phyloP scores from a whole-genome alignment of 2,329 filamentous ascomycete genomes.

The Teratosphaeria gauchensis region DNA sequence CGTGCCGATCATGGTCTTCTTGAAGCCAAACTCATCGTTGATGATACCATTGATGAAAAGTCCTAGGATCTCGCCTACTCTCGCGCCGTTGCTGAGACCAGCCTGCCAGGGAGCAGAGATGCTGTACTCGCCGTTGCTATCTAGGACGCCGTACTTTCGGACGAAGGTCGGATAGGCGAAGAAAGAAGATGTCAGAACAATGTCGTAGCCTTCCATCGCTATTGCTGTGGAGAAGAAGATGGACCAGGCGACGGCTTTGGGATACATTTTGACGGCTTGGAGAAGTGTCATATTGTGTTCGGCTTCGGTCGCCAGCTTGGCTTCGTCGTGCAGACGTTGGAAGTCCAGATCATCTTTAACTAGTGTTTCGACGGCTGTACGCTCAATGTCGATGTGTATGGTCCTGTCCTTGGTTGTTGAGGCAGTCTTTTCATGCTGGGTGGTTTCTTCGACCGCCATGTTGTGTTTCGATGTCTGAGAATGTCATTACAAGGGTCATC shows the following conservation, averaged over 20 bases:
- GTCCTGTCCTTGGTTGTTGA: too few species aligned
- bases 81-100: conserved; percentile 22
- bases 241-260: neutral
- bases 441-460: too few species aligned
- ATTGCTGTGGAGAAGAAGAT: conserved; percentile 24
- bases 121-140: conserved; percentile 40
- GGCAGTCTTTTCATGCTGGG: too few species aligned
- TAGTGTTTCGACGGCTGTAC: too few species aligned
- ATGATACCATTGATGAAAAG: conserved; percentile 56
- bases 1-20: conserved; percentile 49
- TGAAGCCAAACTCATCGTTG: conserved; percentile 40
- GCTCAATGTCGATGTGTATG: too few species aligned
- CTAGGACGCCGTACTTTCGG: conserved; percentile 30
- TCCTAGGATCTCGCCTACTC: conserved; percentile 56
- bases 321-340: neutral
- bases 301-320: neutral
- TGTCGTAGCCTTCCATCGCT: conserved; percentile 35
- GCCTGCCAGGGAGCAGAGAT: conserved; percentile 33
- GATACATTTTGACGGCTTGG: neutral
- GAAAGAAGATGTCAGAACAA: conserved; percentile 26
- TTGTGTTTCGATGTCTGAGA: too few species aligned
- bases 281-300: neutral
- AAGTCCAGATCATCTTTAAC: neutral
- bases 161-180: conserved; percentile 26
- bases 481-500: too few species aligned